Percentiles rank a stretch among this genome's conserved stretches.
Conservation (phyloP, 148 eudicot genomes). For the Camellia japonica region DNA sequence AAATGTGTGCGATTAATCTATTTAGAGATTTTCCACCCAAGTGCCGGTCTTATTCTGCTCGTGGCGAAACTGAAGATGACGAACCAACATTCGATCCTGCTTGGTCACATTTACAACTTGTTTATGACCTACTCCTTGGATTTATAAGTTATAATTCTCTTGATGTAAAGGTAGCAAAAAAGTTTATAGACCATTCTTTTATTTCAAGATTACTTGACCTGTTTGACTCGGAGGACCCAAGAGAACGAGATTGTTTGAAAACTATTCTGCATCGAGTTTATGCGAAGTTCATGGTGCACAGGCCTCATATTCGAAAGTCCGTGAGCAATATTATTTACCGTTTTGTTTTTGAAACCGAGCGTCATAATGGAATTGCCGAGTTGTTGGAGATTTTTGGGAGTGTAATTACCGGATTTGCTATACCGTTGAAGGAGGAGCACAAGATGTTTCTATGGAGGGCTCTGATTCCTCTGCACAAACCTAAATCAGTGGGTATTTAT, state of each 20-base stretch:
- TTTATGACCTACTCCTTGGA: conserved; percentile 45
- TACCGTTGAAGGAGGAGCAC: conserved; percentile 57
- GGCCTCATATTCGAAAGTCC: conserved; percentile 47
- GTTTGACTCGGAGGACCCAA: conserved; percentile 52
- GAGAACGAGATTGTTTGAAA: conserved; percentile 53
- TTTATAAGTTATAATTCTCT: conserved; percentile 32
- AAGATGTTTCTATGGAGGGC: conserved; percentile 42
- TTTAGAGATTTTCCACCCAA: conserved; percentile 52
- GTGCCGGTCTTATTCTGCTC: conserved; percentile 21
- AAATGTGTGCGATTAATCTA: conserved; percentile 45
- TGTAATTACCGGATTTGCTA: conserved; percentile 52
- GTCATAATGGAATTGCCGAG: conserved; percentile 56
- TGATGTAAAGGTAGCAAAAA: conserved; percentile 48
- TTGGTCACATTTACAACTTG: conserved; percentile 53
- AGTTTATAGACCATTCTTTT: conserved; percentile 37
- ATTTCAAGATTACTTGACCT: conserved; percentile 37
- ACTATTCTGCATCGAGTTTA: conserved; percentile 47
- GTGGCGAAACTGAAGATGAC: conserved; percentile 39
- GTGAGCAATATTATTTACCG: conserved; percentile 44
- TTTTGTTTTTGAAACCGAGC: conserved; percentile 48
- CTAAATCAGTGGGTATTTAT: conserved; percentile 50
- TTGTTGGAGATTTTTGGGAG: conserved; percentile 57
- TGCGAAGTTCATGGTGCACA: conserved; percentile 55
- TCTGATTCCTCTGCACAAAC: conserved; percentile 52
- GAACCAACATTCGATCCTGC: conserved; percentile 54